These are phyloP conservation scores for Candida vartiovaarae DNA, from an alignment of 805 yeast species.

Conservation along the genomic window DNA sequence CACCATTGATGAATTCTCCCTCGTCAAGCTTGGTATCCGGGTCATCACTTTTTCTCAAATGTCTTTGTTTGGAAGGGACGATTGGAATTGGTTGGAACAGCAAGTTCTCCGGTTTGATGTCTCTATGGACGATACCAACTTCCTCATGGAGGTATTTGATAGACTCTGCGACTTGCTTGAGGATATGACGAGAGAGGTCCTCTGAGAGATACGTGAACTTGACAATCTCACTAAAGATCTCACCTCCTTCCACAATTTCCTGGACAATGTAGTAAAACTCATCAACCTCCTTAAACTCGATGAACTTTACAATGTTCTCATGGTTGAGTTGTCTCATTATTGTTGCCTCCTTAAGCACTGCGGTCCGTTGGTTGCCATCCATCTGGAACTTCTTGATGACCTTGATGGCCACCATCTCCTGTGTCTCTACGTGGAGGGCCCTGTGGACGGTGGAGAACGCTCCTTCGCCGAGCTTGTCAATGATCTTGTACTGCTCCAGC, in stretches of 20 bases:
- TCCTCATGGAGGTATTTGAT: slow-evolving; percentile 88
- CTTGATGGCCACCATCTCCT: slow-evolving; percentile 60
- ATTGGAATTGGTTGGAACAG: slow-evolving; percentile 46
- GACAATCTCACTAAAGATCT: slow-evolving; percentile 69
- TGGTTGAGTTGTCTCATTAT: slow-evolving; percentile 44
- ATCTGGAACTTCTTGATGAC: slow-evolving; percentile 50
- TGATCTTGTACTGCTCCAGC: slow-evolving; percentile 24
- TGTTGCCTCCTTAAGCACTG: slow-evolving; percentile 34
- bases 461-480: slow-evolving; percentile 64
- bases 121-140: slow-evolving; percentile 91
- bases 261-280: slow-evolving; percentile 60
- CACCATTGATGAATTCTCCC: slow-evolving; percentile 43
- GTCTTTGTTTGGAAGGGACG: slow-evolving; percentile 8
- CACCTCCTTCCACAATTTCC: slow-evolving; percentile 58
- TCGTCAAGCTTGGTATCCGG: slow-evolving; percentile 49
- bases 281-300: slow-evolving; percentile 48
- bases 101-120: slow-evolving; percentile 92
- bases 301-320: slow-evolving; percentile 51
- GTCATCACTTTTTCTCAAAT: slow-evolving; percentile 47
- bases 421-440: slow-evolving; percentile 44
- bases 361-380: slow-evolving; percentile 32
- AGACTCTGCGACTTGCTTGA: slow-evolving; percentile 73
- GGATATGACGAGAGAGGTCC: slow-evolving; percentile 53
- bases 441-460: slow-evolving; percentile 84
- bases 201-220: slow-evolving; percentile 48